Evolutionary conservation across 2,329 filamentous ascomycete genomes (phyloP), one percentile per base, ranked within the genome.

Genomic region (Xylariomycetidae sp.): DNA sequence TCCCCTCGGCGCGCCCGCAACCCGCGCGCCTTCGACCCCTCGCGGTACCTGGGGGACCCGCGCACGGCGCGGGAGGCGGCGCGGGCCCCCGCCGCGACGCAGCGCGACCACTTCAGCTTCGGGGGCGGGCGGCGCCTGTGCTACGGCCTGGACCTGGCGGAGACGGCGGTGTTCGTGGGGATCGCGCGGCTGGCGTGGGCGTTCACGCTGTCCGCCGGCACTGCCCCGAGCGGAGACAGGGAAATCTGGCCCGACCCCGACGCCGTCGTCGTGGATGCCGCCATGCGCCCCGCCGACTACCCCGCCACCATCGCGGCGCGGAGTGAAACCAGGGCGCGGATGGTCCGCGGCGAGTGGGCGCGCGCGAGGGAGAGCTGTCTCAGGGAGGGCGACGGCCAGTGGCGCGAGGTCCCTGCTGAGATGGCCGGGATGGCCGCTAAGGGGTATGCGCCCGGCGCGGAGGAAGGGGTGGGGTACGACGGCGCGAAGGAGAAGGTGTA

Each of bases 401-500:
- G 44, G 44, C 31, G 28, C 13, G 44, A 47, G 25, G 42, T 43
- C 14, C 44, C 44, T 14, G 39, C 35, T 34, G 44, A 40, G 16
- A 47, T 47, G 44, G n/a, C n/a, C n/a, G n/a, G n/a, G n/a, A n/a
- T n/a, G n/a, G n/a, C 32, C 44, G 5, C 29, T 47, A 10, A 39
- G 38, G 17, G 45, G 14, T 47, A 47, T 20, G 44, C 45, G 22
- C 44, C 42, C 10, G 25, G 13, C 8, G 50, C 48, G 6, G 58
- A 58, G 60, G 41, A 60, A 69, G 6, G 67, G 69, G 34, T 67
- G 73, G 0, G 68, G 54, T 58, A 73, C n/a, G n/a, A n/a, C 0
- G 68, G 71, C 0, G 64, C 67, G 7, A 73, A 43, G 2, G 68
- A 65, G 29, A 63, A 67, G 3, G 65, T 61, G 39, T 69, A 74